Evolutionary conservation across 345 rosid genomes (phyloP).

Genomic region (Heritiera littoralis): DNA sequence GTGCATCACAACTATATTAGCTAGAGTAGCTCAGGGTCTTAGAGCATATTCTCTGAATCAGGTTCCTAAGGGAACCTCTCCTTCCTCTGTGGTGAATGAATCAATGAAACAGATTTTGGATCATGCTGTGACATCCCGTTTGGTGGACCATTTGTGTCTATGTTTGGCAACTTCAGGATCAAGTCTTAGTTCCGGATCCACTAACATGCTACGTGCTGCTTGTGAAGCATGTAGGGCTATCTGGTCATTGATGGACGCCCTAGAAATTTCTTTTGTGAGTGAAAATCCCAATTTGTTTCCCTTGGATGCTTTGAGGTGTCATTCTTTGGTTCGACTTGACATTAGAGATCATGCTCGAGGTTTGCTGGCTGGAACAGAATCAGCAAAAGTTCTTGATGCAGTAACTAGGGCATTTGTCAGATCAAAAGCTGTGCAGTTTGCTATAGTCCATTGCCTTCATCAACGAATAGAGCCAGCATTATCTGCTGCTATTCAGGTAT

Average conservation of each 20-base stretch:
- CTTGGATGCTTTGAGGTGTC: slow-evolving; percentile 57
- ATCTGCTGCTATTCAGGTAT: slow-evolving; percentile 76
- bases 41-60: slow-evolving; percentile 41
- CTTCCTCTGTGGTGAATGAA: slow-evolving; percentile 41
- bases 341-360: slow-evolving; percentile 61
- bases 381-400: slow-evolving; percentile 65
- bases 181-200: slow-evolving; percentile 72
- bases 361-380: slow-evolving; percentile 50
- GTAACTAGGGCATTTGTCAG: slow-evolving; percentile 73
- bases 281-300: slow-evolving; percentile 61
- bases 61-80: slow-evolving; percentile 47
- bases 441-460: slow-evolving; percentile 75
- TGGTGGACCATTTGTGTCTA: slow-evolving; percentile 73
- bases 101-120: slow-evolving; percentile 60
- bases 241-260: slow-evolving; percentile 71
- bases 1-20: slow-evolving; percentile 61
- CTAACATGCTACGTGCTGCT: slow-evolving; percentile 73
- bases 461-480: slow-evolving; percentile 70
- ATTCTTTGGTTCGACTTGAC: slow-evolving; percentile 56
- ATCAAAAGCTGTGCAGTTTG: slow-evolving; percentile 77
- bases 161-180: slow-evolving; percentile 87
- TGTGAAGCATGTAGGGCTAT: slow-evolving; percentile 82
- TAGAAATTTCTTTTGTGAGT: slow-evolving; percentile 52
- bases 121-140: slow-evolving; percentile 74
- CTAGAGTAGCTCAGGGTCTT: slow-evolving; percentile 60